phyloP scores from a whole-genome alignment of 2,329 filamentous ascomycete genomes.

The Neopestalotiopsis rosae region DNA sequence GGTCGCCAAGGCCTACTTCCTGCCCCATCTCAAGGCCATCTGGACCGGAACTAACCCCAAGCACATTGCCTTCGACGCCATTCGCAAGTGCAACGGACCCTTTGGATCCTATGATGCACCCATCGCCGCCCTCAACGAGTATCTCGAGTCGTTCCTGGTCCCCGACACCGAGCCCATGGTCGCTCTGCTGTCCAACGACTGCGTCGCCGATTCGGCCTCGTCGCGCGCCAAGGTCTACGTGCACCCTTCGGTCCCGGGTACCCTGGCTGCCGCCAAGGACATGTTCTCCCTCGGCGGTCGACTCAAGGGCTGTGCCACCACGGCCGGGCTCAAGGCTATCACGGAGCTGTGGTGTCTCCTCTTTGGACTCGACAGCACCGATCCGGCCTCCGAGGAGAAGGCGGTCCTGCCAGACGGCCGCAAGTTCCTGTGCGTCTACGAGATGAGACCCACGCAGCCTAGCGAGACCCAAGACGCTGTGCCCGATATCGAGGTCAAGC shows the following conservation, averaged over 20 bases:
- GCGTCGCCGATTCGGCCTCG: slow-evolving; percentile 11
- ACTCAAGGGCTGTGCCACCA: background rate
- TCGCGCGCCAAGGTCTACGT: slow-evolving; percentile 20
- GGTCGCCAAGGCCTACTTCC: slow-evolving; percentile 22
- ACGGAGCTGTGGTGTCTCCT: background rate
- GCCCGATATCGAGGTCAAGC: slow-evolving; percentile 21
- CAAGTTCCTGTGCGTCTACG: background rate
- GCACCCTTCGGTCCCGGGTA: background rate
- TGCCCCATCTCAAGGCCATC: slow-evolving; percentile 7
- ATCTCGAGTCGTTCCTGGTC: background rate
- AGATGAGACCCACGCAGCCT: background rate
- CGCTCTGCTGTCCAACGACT: slow-evolving; percentile 21
- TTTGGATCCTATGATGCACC: background rate
- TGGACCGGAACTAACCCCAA: background rate
- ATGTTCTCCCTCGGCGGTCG: slow-evolving; percentile 17
- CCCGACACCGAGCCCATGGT: background rate
- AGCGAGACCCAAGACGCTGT: background rate
- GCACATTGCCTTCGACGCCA: slow-evolving; percentile 9
- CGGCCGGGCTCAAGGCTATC: background rate
- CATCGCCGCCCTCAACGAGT: background rate
- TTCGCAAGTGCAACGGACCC: background rate
- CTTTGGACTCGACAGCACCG: background rate
- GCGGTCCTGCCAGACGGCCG: background rate
- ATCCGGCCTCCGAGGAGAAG: background rate
- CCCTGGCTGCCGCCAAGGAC: slow-evolving; percentile 17